These are phyloP conservation scores for Mortierella sp. DNA, from an alignment of 371 early-diverging fungal genomes.

Conservation along the genomic window DNA sequence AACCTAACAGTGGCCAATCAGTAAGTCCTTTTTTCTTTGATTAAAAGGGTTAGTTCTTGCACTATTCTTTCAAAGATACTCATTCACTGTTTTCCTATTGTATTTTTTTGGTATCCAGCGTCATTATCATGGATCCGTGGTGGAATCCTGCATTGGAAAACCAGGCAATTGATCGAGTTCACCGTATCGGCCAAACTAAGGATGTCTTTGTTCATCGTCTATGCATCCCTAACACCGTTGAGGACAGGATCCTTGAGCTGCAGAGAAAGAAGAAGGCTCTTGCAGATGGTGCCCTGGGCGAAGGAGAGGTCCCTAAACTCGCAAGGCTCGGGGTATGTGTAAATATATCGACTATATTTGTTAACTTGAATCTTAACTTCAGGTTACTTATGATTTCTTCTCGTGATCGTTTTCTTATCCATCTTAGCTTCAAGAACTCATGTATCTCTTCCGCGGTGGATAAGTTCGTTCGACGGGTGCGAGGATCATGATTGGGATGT, in stretches of 20 bases:
- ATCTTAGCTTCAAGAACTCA: slow-evolving; percentile 37
- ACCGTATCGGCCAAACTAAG: slow-evolving; percentile 75
- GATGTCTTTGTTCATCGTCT: slow-evolving; percentile 61
- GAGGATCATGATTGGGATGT: too few species aligned
- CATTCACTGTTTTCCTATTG: too few species aligned
- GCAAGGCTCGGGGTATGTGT: slow-evolving; percentile 44
- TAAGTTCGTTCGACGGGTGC: not conserved
- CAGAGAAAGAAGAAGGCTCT: slow-evolving; percentile 53
- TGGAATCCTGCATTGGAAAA: slow-evolving; percentile 89
- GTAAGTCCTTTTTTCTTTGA: slow-evolving; percentile 44
- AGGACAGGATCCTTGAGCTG: slow-evolving; percentile 59
- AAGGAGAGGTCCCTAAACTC: slow-evolving; percentile 40
- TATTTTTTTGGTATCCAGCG: slow-evolving; percentile 58
- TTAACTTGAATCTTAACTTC: not conserved
- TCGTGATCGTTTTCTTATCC: not conserved
- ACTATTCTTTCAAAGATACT: not conserved
- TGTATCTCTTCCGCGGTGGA: slow-evolving; percentile 37
- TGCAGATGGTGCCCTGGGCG: slow-evolving; percentile 48
- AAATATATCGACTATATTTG: not conserved
- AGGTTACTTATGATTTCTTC: not conserved
- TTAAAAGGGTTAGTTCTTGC: not conserved
- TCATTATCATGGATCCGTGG: slow-evolving; percentile 84
- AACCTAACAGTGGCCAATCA: slow-evolving; percentile 80
- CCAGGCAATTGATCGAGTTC: slow-evolving; percentile 81
- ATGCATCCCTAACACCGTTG: slow-evolving; percentile 57